Evolutionary conservation across 345 rosid species (phyloP), one percentile per base, ranked within the genome.

Genomic region (Salix viminalis): DNA sequence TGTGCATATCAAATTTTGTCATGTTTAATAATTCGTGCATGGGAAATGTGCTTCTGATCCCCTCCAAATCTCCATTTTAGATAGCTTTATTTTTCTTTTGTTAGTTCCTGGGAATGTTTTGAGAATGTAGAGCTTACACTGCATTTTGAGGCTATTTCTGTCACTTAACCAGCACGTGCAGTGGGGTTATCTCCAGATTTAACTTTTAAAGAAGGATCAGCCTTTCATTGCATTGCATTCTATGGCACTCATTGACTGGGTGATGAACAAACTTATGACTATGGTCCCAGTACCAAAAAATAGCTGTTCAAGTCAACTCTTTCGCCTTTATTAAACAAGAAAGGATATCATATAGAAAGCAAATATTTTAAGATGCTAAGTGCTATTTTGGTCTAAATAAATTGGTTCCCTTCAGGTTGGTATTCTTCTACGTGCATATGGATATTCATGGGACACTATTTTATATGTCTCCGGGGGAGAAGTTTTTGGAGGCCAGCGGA

Each of bases 401-500:
- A 48, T 72, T 65, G 62, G 28, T 77, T 65, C 77, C 71, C 71
- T 71, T 14, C 88, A 95, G 99, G 90, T 96, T 80, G 99, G 98
- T 54, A 89, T 96, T 80, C 94, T 96, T 79, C 91, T 96, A 80
- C 89, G 98, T 75, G 99, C 97, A 68, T 90, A 91, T 62, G 99
- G 99, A 76, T 96, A 96, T 79, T 71, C 98, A 23, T 87, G 92
- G 90, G 99, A 93, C 82, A 91, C 98, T 2, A 84, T 91, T 42
- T 86, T 96, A 73, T 96, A 93, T 69, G 91, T 96, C 5, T 86
- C 99, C 0, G 97, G 99, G 5, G 99, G 98, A 76, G 99, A 96
- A 86, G 94, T 95, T 19, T 93, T 93, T 79, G 97, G 97, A 10
- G 99, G 99, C 75, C 99, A 96, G 74, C 88, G 99, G 87, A 91